Conservation (phyloP, 305 asterid genomes). For the Fraxinus latifolia region DNA sequence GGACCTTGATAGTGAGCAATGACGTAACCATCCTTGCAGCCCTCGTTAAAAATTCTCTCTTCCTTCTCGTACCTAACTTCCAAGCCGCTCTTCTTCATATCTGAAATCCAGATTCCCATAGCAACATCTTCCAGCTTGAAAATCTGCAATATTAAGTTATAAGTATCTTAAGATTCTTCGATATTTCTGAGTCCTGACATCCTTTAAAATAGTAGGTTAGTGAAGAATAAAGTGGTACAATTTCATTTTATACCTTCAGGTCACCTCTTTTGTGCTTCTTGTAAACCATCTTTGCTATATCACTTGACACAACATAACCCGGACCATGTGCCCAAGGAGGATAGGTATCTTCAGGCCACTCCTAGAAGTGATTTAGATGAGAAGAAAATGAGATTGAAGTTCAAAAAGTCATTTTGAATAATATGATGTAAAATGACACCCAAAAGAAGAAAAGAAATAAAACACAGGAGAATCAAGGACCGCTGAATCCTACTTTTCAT, state of each 20-base stretch:
- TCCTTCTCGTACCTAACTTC: slow-evolving; percentile 69
- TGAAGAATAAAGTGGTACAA: not conserved
- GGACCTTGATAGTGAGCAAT: slow-evolving; percentile 96
- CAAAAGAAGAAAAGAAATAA: not conserved
- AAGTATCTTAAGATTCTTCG: not conserved
- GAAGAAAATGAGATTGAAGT: slow-evolving; percentile 14
- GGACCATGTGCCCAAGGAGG: slow-evolving; percentile 99
- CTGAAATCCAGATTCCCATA: slow-evolving; percentile 93
- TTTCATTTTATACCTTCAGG: slow-evolving; percentile 52
- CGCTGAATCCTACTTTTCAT: not conserved
- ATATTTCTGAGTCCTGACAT: not conserved
- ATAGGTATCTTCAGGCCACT: slow-evolving; percentile 76
- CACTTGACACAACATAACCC: slow-evolving; percentile 78
- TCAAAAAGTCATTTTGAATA: not conserved
- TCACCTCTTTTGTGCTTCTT: slow-evolving; percentile 54
- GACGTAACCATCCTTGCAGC: slow-evolving; percentile 79
- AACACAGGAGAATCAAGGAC: not conserved
- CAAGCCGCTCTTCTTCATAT: slow-evolving; percentile 60
- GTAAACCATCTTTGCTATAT: slow-evolving; percentile 68
- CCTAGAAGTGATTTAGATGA: slow-evolving; percentile 39
- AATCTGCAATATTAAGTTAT: slow-evolving; percentile 42
- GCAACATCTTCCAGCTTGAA: slow-evolving; percentile 96
- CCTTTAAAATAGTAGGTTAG: not conserved
- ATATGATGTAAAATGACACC: not conserved
- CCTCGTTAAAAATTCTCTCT: slow-evolving; percentile 65